Conservation (phyloP, 176 grass and related monocot genomes). For the Hordeum marinum region DNA sequence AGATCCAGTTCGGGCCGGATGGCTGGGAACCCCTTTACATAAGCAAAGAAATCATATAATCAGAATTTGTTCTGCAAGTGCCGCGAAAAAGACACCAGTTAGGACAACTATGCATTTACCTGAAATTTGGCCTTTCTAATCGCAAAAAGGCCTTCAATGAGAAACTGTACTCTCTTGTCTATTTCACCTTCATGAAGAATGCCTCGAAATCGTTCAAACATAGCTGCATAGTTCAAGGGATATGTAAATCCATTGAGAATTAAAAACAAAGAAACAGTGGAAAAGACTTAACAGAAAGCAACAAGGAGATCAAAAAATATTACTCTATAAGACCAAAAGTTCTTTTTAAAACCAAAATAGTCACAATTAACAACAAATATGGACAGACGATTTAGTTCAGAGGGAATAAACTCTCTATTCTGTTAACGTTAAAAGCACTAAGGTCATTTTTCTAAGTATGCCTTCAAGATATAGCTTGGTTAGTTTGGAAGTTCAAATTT, state of each 20-base stretch:
- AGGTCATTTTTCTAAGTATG: neutral
- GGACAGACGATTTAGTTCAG: neutral
- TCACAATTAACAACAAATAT: neutral
- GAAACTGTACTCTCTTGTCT: conserved; percentile 90
- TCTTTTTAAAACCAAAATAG: neutral
- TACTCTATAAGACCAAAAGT: neutral
- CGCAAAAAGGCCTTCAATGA: conserved; percentile 98
- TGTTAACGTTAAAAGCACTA: neutral
- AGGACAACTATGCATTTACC: conserved; percentile 39
- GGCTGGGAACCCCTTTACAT: conserved; percentile 81
- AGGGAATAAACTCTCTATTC: neutral
- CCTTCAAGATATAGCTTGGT: neutral
- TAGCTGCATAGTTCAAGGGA: conserved; percentile 44
- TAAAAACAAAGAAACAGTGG: neutral
- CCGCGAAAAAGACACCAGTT: neutral
- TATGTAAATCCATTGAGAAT: neutral
- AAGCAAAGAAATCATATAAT: conserved; percentile 13
- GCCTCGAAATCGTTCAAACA: conserved; percentile 95
- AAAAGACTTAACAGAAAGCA: neutral
- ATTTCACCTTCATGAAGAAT: conserved; percentile 99
- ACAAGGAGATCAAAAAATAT: neutral
- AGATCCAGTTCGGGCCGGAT: conserved; percentile 89
- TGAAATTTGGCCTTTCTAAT: conserved; percentile 98
- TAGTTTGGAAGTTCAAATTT: neutral
- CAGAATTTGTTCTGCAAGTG: neutral